Evolutionary conservation across 129 eudicot genomes (phyloP).

Genomic region (Heracleum sosnowskyi): DNA sequence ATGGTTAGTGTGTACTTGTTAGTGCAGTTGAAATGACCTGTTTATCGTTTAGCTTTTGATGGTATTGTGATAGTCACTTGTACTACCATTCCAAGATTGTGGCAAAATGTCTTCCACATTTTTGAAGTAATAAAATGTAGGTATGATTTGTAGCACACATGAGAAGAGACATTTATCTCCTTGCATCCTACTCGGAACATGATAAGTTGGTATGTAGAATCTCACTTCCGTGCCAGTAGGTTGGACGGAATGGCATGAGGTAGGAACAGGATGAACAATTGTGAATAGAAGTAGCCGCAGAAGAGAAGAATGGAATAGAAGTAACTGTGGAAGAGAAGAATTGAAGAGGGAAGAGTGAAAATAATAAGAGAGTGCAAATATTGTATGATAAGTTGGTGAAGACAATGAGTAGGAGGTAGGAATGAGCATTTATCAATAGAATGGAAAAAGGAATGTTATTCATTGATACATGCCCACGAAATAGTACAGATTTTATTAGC

Average conservation of each 20-base stretch:
- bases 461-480: neutral
- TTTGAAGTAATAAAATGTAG: neutral
- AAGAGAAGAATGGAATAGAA: no score
- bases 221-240: neutral
- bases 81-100: neutral
- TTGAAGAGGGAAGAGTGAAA: neutral
- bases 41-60: conserved; percentile 10
- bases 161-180: neutral
- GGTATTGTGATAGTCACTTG: conserved; percentile 11
- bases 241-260: neutral
- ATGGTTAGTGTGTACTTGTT: conserved; percentile 4
- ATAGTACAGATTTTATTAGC: neutral
- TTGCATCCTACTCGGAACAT: neutral
- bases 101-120: neutral
- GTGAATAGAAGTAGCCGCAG: no score
- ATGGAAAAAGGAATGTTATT: neutral
- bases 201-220: neutral
- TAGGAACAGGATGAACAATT: neutral
- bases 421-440: neutral
- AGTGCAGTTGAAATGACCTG: conserved; percentile 1
- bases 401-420: neutral
- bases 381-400: neutral
- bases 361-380: neutral
- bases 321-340: neutral
- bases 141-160: neutral